Percentiles rank a stretch among this genome's conserved stretches.
Conservation (phyloP, 257 asterid genomes). For the Plantago elongata region DNA sequence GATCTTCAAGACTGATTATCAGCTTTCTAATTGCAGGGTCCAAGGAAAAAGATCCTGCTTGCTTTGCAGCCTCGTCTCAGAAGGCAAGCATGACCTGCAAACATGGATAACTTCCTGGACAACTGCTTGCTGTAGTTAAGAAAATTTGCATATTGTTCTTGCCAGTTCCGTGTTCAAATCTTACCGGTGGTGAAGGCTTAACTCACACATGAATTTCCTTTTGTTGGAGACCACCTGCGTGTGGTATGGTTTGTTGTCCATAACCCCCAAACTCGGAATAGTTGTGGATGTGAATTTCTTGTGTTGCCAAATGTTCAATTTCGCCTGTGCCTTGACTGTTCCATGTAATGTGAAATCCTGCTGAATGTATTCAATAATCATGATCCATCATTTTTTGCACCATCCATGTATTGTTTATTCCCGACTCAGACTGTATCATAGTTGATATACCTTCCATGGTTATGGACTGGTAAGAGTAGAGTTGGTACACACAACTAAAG, state of each 20-base stretch:
- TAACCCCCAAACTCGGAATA: not conserved
- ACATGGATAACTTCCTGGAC: not conserved
- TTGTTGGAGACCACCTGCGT: not conserved
- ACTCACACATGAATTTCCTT: not conserved
- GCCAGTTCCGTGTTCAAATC: not conserved
- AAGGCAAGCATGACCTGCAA: slow-evolving; percentile 37
- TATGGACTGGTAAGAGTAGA: no score
- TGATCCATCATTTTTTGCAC: no score
- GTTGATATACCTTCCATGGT: no score
- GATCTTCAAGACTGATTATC: slow-evolving; percentile 4
- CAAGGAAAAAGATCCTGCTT: slow-evolving; percentile 79
- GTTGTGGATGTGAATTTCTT: not conserved
- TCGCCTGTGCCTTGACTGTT: no score
- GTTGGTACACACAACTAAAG: no score
- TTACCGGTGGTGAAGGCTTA: no score
- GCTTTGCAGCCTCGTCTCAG: slow-evolving; percentile 52
- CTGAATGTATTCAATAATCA: no score
- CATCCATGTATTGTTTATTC: no score
- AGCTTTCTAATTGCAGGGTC: slow-evolving; percentile 55
- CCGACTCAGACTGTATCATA: no score
- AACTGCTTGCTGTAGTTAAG: not conserved
- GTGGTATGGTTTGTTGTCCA: not conserved
- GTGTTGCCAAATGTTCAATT: not conserved
- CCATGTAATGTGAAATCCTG: no score
- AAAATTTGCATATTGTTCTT: not conserved